These are phyloP conservation scores for Balakata baccata DNA, from an alignment of 345 rosid species.

Conservation along the genomic window DNA sequence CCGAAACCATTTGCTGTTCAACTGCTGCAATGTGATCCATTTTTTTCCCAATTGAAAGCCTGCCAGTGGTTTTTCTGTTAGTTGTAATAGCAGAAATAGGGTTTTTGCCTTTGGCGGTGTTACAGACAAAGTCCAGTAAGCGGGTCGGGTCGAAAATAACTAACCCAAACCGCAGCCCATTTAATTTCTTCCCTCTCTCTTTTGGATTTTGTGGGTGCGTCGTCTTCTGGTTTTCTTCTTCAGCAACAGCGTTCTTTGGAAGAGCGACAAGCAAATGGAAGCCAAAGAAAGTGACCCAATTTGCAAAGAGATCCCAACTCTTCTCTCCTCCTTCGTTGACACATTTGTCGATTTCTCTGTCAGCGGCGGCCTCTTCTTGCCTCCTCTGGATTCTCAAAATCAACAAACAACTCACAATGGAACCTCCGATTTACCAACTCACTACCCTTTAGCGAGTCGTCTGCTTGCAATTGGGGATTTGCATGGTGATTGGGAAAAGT, in stretches of 20 bases:
- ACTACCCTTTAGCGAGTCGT: constrained; percentile 48
- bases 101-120: neutral
- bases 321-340: constrained; percentile 74
- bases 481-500: constrained; percentile 77
- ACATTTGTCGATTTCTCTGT: constrained; percentile 75
- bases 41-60: neutral
- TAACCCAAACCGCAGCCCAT: neutral
- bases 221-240: neutral
- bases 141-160: neutral
- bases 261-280: constrained; percentile 22
- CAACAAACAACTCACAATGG: neutral
- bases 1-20: constrained; percentile 60
- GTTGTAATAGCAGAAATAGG: neutral
- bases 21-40: constrained; percentile 65
- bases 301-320: constrained; percentile 49
- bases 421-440: constrained; percentile 31
- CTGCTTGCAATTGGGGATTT: constrained; percentile 84
- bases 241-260: neutral
- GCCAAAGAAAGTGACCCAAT: constrained; percentile 22
- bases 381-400: constrained; percentile 16
- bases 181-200: neutral
- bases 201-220: neutral
- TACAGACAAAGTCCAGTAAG: neutral
- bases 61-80: neutral
- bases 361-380: constrained; percentile 56